A percentile compares a stretch with the other conserved stretches of the same genome.
These are phyloP conservation scores for Cyclocybe cylindracea DNA, from an alignment of 768 basidiomycete species.

Conservation along the genomic window DNA sequence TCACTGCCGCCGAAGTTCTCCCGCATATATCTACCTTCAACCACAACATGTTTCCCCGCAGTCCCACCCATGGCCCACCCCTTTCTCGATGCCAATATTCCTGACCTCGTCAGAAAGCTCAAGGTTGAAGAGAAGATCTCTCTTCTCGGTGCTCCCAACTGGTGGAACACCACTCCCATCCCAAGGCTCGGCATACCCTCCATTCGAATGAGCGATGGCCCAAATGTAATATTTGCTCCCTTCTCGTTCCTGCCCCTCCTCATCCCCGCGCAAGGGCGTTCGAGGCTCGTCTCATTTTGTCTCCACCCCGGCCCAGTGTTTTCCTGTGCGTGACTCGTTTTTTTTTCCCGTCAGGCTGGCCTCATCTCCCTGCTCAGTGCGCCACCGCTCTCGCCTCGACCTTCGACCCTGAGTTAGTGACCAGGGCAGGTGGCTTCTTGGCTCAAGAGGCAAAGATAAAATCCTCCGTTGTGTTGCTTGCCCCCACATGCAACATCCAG, in stretches of 20 bases:
- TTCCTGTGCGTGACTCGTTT: slow-evolving; percentile 47
- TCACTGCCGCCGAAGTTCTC: slow-evolving; percentile 8
- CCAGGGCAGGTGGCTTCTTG: slow-evolving; percentile 57
- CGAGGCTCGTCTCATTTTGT: slow-evolving; percentile 68
- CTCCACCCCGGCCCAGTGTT: slow-evolving; percentile 62
- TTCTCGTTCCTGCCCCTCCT: background rate
- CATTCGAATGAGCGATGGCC: slow-evolving; percentile 73
- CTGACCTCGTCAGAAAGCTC: slow-evolving; percentile 52
- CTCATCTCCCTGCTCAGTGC: slow-evolving; percentile 40
- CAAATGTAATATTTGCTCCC: slow-evolving; percentile 42
- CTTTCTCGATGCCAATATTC: slow-evolving; percentile 56
- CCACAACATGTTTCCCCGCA: slow-evolving; percentile 22
- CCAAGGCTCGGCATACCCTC: slow-evolving; percentile 62
- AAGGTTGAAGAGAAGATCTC: slow-evolving; percentile 64
- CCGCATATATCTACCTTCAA: slow-evolving; percentile 7
- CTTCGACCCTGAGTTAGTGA: slow-evolving; percentile 61
- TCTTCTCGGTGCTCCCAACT: slow-evolving; percentile 64
- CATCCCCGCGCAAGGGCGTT: slow-evolving; percentile 47
- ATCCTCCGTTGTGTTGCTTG: slow-evolving; percentile 62
- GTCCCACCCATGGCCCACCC: slow-evolving; percentile 30
- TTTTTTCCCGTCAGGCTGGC: slow-evolving; percentile 1
- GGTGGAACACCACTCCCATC: slow-evolving; percentile 69
- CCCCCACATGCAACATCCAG: slow-evolving; percentile 78
- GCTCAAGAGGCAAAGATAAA: slow-evolving; percentile 68
- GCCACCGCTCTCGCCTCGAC: slow-evolving; percentile 72